Evolutionary conservation across 1,284 basidiomycete species (phyloP).

Genomic region (Laetiporus sulphureus): DNA sequence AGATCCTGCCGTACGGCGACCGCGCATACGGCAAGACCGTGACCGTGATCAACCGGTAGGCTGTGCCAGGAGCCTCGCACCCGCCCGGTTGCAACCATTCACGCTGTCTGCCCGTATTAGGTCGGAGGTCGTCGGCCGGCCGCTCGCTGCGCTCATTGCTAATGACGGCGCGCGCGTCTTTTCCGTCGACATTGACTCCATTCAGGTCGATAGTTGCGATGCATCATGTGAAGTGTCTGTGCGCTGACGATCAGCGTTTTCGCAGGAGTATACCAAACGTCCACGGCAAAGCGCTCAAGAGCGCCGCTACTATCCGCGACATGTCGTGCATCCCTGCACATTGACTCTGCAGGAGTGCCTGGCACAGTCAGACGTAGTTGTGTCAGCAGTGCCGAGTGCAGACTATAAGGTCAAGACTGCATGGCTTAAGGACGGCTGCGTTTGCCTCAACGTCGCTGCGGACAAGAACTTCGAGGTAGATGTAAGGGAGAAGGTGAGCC

Average conservation of each 20-base stretch:
- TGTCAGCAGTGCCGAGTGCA: constrained; percentile 85
- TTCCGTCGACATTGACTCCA: constrained; percentile 90
- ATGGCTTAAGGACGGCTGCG: constrained; percentile 87
- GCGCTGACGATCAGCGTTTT: background rate
- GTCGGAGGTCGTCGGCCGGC: constrained; percentile 94
- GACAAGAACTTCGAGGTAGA: constrained; percentile 97
- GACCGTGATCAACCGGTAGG: constrained; percentile 89
- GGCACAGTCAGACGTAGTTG: constrained; percentile 80
- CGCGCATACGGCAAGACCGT: constrained; percentile 90
- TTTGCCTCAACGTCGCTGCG: constrained; percentile 90
- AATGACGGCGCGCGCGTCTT: constrained; percentile 96
- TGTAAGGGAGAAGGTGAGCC: constrained; percentile 79
- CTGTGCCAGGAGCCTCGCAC: background rate
- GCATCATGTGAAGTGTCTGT: background rate
- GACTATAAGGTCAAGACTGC: constrained; percentile 87
- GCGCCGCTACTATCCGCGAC: constrained; percentile 72
- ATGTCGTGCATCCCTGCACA: constrained; percentile 68
- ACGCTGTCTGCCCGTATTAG: no score
- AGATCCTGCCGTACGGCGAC: constrained; percentile 87
- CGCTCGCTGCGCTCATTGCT: constrained; percentile 87
- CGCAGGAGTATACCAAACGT: constrained; percentile 87
- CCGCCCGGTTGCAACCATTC: background rate
- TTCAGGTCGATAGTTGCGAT: constrained; percentile 61
- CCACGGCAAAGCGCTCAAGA: constrained; percentile 41
- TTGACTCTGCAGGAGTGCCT: constrained; percentile 75